Conservation (phyloP, 2,329 filamentous ascomycete genomes). For the Claviceps sp. region DNA sequence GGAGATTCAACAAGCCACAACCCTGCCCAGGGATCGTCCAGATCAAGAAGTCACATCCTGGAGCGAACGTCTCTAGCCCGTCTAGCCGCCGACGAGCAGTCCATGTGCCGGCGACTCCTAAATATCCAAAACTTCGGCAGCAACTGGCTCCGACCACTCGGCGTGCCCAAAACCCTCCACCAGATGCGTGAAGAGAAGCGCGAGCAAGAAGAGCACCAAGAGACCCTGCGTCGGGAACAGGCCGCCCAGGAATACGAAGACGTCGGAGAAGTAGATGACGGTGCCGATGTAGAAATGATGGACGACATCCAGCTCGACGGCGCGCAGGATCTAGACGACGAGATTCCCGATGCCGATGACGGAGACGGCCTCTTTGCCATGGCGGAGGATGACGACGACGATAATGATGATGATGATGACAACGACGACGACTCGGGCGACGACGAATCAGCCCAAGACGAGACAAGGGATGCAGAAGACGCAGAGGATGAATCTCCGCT, state of each 20-base stretch:
- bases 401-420: slow-evolving; percentile 14
- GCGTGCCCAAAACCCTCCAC: slow-evolving; percentile 77
- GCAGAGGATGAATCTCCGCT: slow-evolving; percentile 25
- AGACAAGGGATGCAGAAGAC: slow-evolving; percentile 22
- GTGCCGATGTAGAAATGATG: slow-evolving; percentile 33
- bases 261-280: slow-evolving; percentile 35
- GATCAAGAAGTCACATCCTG: slow-evolving; percentile 31
- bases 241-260: slow-evolving; percentile 63
- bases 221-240: slow-evolving; percentile 57
- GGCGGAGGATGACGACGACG: slow-evolving; percentile 28
- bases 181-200: slow-evolving; percentile 80
- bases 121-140: slow-evolving; percentile 81
- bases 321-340: slow-evolving; percentile 53
- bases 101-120: slow-evolving; percentile 60
- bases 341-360: slow-evolving; percentile 50
- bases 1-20: slow-evolving; percentile 14
- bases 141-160: slow-evolving; percentile 81
- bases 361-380: slow-evolving; percentile 36
- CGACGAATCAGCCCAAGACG: slow-evolving; percentile 10
- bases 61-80: slow-evolving; percentile 52
- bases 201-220: slow-evolving; percentile 76
- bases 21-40: slow-evolving; percentile 20
- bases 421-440: slow-evolving; percentile 22
- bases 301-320: slow-evolving; percentile 43
- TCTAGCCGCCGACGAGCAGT: slow-evolving; percentile 63